phyloP scores from a whole-genome alignment of 2,329 filamentous ascomycete genomes.

The Mariannaea sp. region DNA sequence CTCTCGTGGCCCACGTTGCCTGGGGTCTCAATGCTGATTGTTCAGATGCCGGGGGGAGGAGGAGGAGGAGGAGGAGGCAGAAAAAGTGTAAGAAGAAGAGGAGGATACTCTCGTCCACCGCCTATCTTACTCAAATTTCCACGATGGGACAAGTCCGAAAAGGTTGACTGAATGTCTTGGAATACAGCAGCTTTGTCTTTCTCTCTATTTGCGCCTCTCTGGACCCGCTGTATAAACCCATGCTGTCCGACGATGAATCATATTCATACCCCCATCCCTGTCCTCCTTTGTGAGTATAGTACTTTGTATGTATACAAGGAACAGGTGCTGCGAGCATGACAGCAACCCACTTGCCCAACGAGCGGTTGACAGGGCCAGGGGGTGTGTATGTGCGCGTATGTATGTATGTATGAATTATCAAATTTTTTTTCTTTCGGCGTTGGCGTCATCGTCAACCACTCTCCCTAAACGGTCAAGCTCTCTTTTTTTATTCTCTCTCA shows the following conservation, averaged over 20 bases:
- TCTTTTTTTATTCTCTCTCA: too few species aligned
- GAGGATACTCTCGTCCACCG: not conserved
- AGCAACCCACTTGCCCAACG: slow-evolving; percentile 1
- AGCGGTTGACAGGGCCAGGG: not conserved
- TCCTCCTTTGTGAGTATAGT: not conserved
- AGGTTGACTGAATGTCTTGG: not conserved
- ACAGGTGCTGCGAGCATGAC: slow-evolving; percentile 1
- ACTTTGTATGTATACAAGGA: not conserved
- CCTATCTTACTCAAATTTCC: not conserved
- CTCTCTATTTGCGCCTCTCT: too few species aligned
- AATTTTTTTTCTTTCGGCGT: not conserved
- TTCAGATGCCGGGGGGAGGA: slow-evolving; percentile 8
- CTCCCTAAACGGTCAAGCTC: not conserved
- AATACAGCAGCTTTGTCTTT: not conserved
- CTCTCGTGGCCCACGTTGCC: slow-evolving; percentile 14
- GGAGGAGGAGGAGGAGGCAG: too few species aligned
- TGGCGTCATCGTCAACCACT: not conserved
- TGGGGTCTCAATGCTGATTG: not conserved
- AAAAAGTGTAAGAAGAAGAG: not conserved
- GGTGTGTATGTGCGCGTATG: too few species aligned
- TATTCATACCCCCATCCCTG: slow-evolving; percentile 2
- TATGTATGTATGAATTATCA: not conserved
- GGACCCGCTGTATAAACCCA: slow-evolving; percentile 23
- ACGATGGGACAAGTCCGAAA: not conserved
- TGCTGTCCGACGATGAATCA: slow-evolving; percentile 9